phyloP scores from a whole-genome alignment of 495 filamentous ascomycete genomes.

The Aspergillus funiculosus region DNA sequence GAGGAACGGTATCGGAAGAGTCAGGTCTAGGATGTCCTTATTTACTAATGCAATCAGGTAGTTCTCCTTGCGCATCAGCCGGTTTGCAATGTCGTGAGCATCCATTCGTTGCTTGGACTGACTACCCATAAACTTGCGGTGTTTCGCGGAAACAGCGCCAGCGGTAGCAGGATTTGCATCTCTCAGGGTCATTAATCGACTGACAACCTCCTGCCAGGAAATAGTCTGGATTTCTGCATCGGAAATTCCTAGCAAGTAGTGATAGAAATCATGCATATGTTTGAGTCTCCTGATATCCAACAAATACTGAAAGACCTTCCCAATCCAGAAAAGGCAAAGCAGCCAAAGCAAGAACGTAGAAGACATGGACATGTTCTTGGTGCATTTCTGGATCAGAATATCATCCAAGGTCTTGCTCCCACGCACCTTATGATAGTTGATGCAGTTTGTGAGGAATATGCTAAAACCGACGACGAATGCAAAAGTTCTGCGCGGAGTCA shows the following conservation, averaged over 20 bases:
- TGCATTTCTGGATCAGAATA: constrained; percentile 77
- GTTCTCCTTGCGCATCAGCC: constrained; percentile 93
- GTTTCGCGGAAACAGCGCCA: constrained; percentile 52
- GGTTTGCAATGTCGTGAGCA: constrained; percentile 94
- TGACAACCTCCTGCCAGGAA: constrained; percentile 91
- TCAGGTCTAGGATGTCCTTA: constrained; percentile 87
- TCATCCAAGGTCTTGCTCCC: constrained; percentile 68
- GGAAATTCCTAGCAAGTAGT: constrained; percentile 76
- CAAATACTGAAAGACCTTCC: constrained; percentile 66
- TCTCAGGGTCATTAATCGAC: constrained; percentile 76
- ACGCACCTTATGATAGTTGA: constrained; percentile 74
- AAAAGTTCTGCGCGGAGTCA: constrained; percentile 45
- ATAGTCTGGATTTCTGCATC: constrained; percentile 94
- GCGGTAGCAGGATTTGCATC: constrained; percentile 84
- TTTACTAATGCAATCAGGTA: constrained; percentile 95
- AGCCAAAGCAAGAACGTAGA: constrained; percentile 79
- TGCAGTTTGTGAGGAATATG: constrained; percentile 80
- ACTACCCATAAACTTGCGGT: constrained; percentile 65
- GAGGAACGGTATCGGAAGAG: constrained; percentile 78
- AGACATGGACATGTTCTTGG: constrained; percentile 73
- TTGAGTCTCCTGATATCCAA: constrained; percentile 69
- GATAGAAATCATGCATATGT: constrained; percentile 83
- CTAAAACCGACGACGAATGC: constrained; percentile 80
- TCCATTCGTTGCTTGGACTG: constrained; percentile 95
- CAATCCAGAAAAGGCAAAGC: constrained; percentile 82